These are phyloP conservation scores for Hymenoscyphus fraxineus DNA, from an alignment of 2,329 filamentous ascomycete species.

Conservation along the genomic window DNA sequence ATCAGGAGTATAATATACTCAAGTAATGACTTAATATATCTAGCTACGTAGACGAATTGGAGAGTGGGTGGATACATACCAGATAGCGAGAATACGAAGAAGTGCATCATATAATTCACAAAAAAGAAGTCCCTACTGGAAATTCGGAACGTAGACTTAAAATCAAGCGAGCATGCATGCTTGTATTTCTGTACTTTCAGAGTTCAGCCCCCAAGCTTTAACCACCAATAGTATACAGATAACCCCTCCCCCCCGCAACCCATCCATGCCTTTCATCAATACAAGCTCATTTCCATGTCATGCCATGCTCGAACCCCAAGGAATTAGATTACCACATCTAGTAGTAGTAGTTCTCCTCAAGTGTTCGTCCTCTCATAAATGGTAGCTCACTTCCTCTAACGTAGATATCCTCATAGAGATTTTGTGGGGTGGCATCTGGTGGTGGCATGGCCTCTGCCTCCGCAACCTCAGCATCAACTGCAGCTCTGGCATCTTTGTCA, in stretches of 20 bases:
- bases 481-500: slow-evolving; percentile 85
- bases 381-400: slow-evolving; percentile 81
- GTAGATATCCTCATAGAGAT: slow-evolving; percentile 96
- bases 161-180: not conserved
- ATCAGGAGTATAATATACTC: too few species aligned
- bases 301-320: not conserved
- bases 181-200: slow-evolving; percentile 4
- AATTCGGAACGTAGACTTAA: not conserved
- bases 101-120: not conserved
- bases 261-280: not conserved
- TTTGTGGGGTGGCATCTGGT: slow-evolving; percentile 75
- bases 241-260: not conserved
- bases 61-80: not conserved
- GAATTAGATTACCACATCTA: slow-evolving; percentile 24
- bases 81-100: not conserved
- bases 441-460: slow-evolving; percentile 81
- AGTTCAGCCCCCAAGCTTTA: slow-evolving; percentile 3
- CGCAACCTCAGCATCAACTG: slow-evolving; percentile 87
- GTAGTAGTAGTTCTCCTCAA: slow-evolving; percentile 84
- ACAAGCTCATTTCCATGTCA: not conserved
- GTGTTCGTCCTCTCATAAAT: slow-evolving; percentile 81
- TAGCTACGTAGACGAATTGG: too few species aligned
- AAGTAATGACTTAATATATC: too few species aligned
- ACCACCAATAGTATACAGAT: slow-evolving; percentile 7
- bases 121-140: not conserved